Evolutionary conservation across 2,329 filamentous ascomycete species (phyloP).

Genomic region (Exophiala lecanii-corni): DNA sequence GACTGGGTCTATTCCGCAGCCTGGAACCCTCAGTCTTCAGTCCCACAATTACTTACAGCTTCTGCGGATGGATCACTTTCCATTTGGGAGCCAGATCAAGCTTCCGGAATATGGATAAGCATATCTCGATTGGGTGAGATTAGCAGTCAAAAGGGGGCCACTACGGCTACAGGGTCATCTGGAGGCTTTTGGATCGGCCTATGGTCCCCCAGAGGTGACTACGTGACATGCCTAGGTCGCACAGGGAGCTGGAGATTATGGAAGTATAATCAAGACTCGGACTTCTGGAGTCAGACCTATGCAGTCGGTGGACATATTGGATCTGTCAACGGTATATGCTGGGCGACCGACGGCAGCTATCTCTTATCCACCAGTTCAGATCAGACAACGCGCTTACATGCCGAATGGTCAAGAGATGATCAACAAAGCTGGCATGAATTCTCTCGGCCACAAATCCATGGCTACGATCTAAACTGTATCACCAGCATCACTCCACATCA

Average conservation of each 20-base stretch:
- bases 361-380: slow-evolving; percentile 84
- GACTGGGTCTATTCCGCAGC: slow-evolving; percentile 93
- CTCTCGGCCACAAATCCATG: slow-evolving; percentile 91
- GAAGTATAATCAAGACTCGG: slow-evolving; percentile 57
- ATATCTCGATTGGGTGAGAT: slow-evolving; percentile 84
- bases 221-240: slow-evolving; percentile 69
- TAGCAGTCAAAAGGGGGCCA: slow-evolving; percentile 89
- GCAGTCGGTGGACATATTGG: slow-evolving; percentile 80
- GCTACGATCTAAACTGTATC: slow-evolving; percentile 95
- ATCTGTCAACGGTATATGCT: slow-evolving; percentile 75
- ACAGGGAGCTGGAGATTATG: slow-evolving; percentile 93
- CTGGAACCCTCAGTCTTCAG: slow-evolving; percentile 59
- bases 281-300: slow-evolving; percentile 71
- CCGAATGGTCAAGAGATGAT: slow-evolving; percentile 62
- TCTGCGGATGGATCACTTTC: slow-evolving; percentile 94
- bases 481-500: slow-evolving; percentile 66
- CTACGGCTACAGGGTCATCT: slow-evolving; percentile 90
- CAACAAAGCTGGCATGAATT: slow-evolving; percentile 84
- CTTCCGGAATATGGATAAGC: slow-evolving; percentile 88
- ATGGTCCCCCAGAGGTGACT: slow-evolving; percentile 74
- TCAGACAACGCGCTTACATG: slow-evolving; percentile 86
- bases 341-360: slow-evolving; percentile 77
- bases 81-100: slow-evolving; percentile 81
- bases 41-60: slow-evolving; percentile 73
- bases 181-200: slow-evolving; percentile 95